Evolutionary conservation across 2,329 filamentous ascomycete species (phyloP), one percentile per base, ranked within the genome.

Genomic region (Fusarium newnesense): DNA sequence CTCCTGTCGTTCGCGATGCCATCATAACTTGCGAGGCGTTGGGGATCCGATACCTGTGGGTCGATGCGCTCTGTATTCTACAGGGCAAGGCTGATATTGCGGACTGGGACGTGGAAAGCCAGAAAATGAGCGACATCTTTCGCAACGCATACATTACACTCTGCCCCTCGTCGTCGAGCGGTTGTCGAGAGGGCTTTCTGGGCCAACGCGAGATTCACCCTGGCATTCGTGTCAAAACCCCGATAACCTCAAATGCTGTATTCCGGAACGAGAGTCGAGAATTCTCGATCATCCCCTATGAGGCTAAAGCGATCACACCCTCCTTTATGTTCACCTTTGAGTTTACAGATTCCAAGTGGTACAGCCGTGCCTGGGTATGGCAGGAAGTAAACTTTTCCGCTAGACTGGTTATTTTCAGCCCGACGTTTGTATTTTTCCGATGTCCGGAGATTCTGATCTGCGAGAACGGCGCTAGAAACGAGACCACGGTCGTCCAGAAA

Each of bases 221-320:
- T 19, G 43, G 43, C 11, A 46, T 46, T 12, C 11, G 24, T 9
- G 43, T 46, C 4, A 44, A 46, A 11, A 46, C 24, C 0, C 43
- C 43, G 4, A 21, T 46, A 4, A 46, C 24, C 18, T 46, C 24
- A 9, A 46, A 46, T 26, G 18, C 24, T 3, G 16, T 46, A 5
- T 28, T 46, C 18, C 43, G 28, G 16, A 46, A 46, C 24, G 18
- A 46, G 10, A 46, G 43, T 9, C 24, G 10, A 4, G 42, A 44
- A 26, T 28, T 26, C 7, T 13, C 11, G 11, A 46, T 46, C 12
- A 9, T 46, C 7, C 43, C 24, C 4, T 28, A 28, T 8, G 6
- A 18, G 7, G 4, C 24, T n/a, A 43, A 43, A 15, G 15, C n/a
- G 0, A 18, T 1, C 42, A 4, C n/a, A 12, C 4, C 18, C 7